A percentile compares a stretch with the other conserved stretches of the same genome.
Evolutionary conservation across 148 eudicot genomes (phyloP).

Genomic region (Chenopodium quinoa): DNA sequence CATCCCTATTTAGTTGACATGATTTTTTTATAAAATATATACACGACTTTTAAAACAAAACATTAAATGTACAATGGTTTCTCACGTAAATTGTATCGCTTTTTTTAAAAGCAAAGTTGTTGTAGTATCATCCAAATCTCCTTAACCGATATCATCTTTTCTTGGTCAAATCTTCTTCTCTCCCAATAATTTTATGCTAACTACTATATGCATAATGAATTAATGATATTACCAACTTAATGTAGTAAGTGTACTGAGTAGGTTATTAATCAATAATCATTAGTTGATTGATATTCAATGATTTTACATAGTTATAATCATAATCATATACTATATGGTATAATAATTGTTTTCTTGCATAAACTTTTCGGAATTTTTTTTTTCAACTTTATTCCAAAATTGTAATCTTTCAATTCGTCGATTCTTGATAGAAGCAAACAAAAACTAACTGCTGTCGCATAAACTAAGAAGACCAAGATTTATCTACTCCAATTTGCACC

Average conservation of each 20-base stretch:
- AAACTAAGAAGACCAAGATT: neutral
- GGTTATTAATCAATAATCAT: neutral
- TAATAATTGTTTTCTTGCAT: neutral
- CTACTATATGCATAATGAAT: neutral
- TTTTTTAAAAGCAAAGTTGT: neutral
- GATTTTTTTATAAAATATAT: too few relatives aligned
- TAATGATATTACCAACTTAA: neutral
- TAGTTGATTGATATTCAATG: neutral
- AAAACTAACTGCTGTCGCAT: neutral
- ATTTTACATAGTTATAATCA: neutral
- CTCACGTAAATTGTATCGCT: too few relatives aligned
- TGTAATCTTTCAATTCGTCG: too few relatives aligned
- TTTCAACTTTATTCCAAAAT: neutral
- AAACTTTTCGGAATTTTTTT: neutral
- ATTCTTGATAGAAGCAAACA: neutral
- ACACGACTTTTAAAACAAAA: too few relatives aligned
- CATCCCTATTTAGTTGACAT: too few relatives aligned
- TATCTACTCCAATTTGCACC: neutral
- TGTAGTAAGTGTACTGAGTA: neutral
- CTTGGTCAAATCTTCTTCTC: neutral
- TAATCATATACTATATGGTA: neutral
- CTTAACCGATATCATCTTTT: neutral
- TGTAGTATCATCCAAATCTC: neutral
- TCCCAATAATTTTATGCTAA: neutral
- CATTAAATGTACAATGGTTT: too few relatives aligned